Conservation (phyloP, 116 monocot species). For the Phalaenopsis hybrid region DNA sequence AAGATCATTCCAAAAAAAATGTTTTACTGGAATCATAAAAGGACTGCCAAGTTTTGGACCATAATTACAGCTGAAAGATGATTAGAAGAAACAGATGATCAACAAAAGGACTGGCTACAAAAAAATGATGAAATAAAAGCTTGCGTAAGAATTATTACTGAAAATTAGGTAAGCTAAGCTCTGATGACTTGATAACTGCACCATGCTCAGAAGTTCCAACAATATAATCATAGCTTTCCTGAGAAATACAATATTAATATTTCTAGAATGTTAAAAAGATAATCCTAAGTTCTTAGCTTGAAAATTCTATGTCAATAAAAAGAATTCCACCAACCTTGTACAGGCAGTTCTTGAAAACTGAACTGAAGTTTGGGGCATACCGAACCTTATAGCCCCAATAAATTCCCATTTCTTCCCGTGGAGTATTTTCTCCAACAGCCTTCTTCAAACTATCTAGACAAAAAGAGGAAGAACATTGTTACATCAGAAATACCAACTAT, state of each 20-base stretch:
- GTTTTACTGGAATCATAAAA: background rate
- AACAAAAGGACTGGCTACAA: background rate
- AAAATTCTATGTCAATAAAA: slow-evolving; percentile 3
- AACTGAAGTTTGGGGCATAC: slow-evolving; percentile 71
- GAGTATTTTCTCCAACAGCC: slow-evolving; percentile 46
- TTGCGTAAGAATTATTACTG: slow-evolving; percentile 21
- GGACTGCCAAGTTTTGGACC: background rate
- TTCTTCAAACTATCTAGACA: slow-evolving; percentile 44
- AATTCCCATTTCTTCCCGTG: slow-evolving; percentile 65
- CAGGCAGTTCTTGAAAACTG: slow-evolving; percentile 50
- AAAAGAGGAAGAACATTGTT: background rate
- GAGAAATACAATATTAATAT: slow-evolving; percentile 13
- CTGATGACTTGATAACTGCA: slow-evolving; percentile 54
- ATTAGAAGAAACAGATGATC: background rate
- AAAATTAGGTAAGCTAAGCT: slow-evolving; percentile 65
- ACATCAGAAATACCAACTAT: background rate
- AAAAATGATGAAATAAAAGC: background rate
- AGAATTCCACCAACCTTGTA: slow-evolving; percentile 41
- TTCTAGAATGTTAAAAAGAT: slow-evolving; percentile 3
- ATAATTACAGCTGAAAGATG: background rate
- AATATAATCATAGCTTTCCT: slow-evolving; percentile 87
- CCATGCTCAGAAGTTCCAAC: slow-evolving; percentile 99
- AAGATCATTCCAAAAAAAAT: background rate
- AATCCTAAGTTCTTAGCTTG: background rate
- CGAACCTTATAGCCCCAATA: slow-evolving; percentile 95